Conservation (phyloP, 306 rosid genomes). For the Cucumis hystrix region DNA sequence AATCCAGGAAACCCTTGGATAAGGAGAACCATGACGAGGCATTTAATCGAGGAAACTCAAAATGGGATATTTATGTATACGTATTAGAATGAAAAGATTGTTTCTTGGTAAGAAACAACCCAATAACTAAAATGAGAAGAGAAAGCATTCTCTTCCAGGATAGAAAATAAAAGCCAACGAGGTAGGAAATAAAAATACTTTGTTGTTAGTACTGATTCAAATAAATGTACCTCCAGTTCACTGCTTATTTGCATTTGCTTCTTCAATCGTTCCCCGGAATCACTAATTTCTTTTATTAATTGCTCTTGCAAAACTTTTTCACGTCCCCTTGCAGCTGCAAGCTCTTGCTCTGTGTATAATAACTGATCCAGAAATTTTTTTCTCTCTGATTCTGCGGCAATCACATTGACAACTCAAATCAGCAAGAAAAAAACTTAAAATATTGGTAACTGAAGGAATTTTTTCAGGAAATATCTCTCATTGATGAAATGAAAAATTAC, state of each 20-base stretch:
- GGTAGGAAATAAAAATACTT: neutral
- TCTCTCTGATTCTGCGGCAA: constrained; percentile 53
- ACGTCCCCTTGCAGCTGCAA: constrained; percentile 78
- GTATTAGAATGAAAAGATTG: neutral
- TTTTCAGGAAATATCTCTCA: neutral
- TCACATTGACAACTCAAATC: neutral
- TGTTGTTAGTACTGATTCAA: neutral
- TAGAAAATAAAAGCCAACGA: neutral
- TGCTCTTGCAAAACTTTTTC: constrained; percentile 65
- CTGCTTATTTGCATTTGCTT: constrained; percentile 42
- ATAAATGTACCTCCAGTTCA: constrained; percentile 48
- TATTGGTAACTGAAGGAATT: neutral
- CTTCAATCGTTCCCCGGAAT: constrained; percentile 52
- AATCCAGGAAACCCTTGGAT: too few species aligned
- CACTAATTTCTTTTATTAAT: constrained; percentile 51
- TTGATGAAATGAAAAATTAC: neutral
- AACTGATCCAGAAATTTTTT: constrained; percentile 55
- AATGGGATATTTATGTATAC: neutral
- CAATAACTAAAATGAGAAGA: neutral
- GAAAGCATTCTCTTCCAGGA: neutral
- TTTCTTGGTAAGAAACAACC: neutral
- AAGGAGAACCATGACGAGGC: too few species aligned
- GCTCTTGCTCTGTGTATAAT: constrained; percentile 55
- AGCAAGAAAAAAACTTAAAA: neutral
- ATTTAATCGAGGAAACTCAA: too few species aligned